These are phyloP conservation scores for Metschnikowia kofuensis DNA, from an alignment of 805 yeast genomes.

Conservation along the genomic window DNA sequence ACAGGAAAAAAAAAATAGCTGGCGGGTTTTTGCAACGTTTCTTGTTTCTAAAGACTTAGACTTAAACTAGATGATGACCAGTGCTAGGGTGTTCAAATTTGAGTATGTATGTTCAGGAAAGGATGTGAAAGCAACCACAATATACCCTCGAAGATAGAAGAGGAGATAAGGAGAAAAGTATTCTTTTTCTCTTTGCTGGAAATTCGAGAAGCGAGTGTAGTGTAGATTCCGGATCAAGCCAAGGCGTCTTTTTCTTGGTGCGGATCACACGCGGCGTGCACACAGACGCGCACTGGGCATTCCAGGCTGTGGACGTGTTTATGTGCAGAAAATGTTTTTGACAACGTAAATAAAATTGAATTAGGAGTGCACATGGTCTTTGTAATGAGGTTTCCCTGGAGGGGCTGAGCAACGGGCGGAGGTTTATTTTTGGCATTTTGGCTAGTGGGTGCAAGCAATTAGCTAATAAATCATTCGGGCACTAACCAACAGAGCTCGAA, in stretches of 20 bases:
- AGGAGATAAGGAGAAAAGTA: not conserved
- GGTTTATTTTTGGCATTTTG: not conserved
- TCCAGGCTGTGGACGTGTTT: not conserved
- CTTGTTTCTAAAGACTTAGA: too few relatives aligned
- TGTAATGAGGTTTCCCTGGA: not conserved
- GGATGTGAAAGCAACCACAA: too few relatives aligned
- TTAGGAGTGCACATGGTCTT: not conserved
- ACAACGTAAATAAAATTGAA: not conserved
- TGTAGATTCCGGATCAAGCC: slow-evolving; percentile 2
- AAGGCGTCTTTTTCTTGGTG: not conserved
- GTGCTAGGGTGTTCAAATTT: too few relatives aligned
- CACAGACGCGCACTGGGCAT: not conserved
- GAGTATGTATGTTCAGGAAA: too few relatives aligned
- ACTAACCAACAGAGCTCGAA: too few relatives aligned
- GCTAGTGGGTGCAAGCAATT: not conserved
- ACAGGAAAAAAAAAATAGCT: not conserved
- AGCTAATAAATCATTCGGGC: too few relatives aligned
- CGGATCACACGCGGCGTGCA: slow-evolving; percentile 1
- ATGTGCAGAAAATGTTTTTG: not conserved
- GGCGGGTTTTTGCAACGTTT: not conserved
- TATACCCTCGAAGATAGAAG: too few relatives aligned
- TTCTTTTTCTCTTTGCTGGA: too few relatives aligned
- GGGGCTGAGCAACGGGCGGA: not conserved
- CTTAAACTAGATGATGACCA: too few relatives aligned
- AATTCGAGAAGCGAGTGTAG: not conserved